phyloP scores from a whole-genome alignment of 768 basidiomycete species.

The Xerocomellus chrysenteron region DNA sequence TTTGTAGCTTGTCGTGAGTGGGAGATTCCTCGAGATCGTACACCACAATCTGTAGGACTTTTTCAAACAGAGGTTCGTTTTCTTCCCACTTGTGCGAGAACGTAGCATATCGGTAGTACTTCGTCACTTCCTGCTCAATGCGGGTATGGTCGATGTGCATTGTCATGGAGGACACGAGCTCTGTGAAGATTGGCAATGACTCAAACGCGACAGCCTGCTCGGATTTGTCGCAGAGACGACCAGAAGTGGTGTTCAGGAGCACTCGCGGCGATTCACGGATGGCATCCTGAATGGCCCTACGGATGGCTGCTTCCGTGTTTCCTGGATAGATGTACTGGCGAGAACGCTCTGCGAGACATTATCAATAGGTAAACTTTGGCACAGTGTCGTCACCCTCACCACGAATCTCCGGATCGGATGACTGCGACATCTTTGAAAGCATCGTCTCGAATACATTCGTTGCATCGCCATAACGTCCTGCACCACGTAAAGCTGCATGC shows the following conservation, averaged over 20 bases:
- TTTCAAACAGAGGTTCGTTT: no score
- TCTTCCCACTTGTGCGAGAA: no score
- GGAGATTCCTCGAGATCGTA: no score
- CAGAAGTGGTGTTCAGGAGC: constrained; percentile 1
- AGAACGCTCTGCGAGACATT: not conserved
- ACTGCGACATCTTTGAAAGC: not conserved
- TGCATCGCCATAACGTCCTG: not conserved
- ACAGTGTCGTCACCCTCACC: not conserved
- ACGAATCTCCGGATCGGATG: not conserved
- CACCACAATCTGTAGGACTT: no score
- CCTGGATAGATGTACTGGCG: not conserved
- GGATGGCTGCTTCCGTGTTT: not conserved
- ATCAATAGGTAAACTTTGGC: not conserved
- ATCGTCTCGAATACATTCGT: not conserved
- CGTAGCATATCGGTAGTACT: no score
- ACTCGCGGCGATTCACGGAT: not conserved
- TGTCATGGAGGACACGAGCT: not conserved
- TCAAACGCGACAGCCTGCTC: not conserved
- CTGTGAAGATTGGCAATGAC: not conserved
- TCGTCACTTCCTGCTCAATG: no score
- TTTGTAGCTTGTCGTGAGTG: no score
- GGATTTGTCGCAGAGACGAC: not conserved
- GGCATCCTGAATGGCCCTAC: not conserved
- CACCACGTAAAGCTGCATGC: not conserved
- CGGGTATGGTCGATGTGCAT: not conserved